Base-by-base conservation (phyloP, 2,329 filamentous ascomycete genomes). In the Periconia sp. region DNA sequence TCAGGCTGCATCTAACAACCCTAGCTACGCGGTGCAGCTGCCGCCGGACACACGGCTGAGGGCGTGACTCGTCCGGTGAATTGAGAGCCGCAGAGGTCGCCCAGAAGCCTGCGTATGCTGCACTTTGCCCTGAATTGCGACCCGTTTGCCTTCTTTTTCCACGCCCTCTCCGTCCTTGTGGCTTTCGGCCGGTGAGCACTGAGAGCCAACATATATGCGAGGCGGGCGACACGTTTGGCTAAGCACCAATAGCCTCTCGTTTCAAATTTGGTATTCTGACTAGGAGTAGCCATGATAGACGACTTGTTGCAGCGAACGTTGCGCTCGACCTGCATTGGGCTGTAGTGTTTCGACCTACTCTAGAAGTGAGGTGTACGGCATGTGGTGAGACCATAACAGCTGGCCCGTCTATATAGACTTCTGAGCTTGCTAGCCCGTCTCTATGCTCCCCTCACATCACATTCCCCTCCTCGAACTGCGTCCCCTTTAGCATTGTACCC, bases 181-280 rank as follows among this genome's bases (percentile, higher is more conserved):
- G 48, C 40, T 50, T 11, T 25, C 21, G 7, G 13, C 52, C 52
- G 52, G 52, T 55, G 21, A 48, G 39, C 4, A 5, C 18, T 41
- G 10, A 19, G n/a, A 36, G 16, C 48, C 34, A 50, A 39, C 34
- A 30, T 18, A 33, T 34, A 36, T 39, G n/a, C 40, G 33, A 25
- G 52, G 52, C 48, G 40, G 46, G 34, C 40, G 35, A 30, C 22
- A 35, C 38, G 35, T 40, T 43, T 22, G 15, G n/a, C 29, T 15
- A 13, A 31, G 29, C 19, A 23, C 47, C 40, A 54, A 52, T 42
- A 18, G 40, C n/a, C n/a, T 16, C 25, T 38, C 29, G 13, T 18
- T 24, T 29, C 7, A 3, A n/a, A 28, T 17, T 15, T 4, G 24
- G 9, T 22, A 23, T 19, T 18, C 12, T 25, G 13, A 13, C 29